Evolutionary conservation across 176 grass and related monocot genomes (phyloP).

Genomic region (Dactylis glomerata): DNA sequence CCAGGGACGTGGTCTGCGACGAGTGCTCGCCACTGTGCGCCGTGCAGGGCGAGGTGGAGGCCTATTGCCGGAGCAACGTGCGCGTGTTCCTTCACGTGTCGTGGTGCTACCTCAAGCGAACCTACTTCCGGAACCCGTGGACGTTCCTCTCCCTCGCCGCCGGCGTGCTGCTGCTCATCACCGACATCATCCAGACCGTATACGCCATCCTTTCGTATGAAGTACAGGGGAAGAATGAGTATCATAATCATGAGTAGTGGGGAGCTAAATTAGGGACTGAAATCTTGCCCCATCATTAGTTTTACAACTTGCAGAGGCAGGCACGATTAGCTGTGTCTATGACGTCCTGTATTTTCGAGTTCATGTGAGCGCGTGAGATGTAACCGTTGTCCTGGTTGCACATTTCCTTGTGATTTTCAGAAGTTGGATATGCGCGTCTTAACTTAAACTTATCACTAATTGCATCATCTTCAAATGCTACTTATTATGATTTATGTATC

Average conservation of each 20-base stretch:
- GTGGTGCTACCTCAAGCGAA: neutral
- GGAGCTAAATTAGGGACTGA: neutral
- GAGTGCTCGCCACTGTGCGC: slow-evolving; percentile 40
- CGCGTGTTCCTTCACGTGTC: neutral
- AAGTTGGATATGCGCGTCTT: neutral
- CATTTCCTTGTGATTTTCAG: neutral
- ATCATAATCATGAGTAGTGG: neutral
- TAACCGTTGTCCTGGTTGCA: neutral
- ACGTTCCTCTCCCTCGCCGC: slow-evolving; percentile 53
- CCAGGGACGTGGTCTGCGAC: slow-evolving; percentile 56
- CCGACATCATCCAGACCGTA: slow-evolving; percentile 43
- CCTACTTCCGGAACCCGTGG: slow-evolving; percentile 47
- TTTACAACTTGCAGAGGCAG: too few relatives aligned
- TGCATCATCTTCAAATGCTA: too few relatives aligned
- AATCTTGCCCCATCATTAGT: neutral
- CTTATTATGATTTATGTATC: too few relatives aligned
- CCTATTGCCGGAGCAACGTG: slow-evolving; percentile 23
- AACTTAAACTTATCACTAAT: too few relatives aligned
- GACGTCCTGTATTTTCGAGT: neutral
- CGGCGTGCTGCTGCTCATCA: slow-evolving; percentile 40
- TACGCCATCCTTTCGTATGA: neutral
- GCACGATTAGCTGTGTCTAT: too few relatives aligned
- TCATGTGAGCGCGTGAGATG: neutral
- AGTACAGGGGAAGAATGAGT: neutral
- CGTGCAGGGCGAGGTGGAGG: slow-evolving; percentile 47